Evolutionary conservation across 306 rosid species (phyloP).

Genomic region (Cicer cuneatum): DNA sequence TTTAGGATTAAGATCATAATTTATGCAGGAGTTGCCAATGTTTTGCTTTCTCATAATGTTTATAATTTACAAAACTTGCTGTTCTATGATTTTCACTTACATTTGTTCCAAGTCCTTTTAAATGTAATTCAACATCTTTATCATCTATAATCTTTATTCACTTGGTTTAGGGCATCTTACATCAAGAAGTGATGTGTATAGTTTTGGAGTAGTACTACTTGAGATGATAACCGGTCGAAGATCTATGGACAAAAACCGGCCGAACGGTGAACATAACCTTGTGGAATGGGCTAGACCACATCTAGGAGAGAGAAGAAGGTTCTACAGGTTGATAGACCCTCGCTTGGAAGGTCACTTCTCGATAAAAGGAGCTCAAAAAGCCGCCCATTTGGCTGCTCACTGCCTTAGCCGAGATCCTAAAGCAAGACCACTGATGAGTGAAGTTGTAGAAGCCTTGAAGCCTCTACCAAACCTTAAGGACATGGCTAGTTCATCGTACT

Average conservation of each 20-base stretch:
- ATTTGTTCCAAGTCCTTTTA: neutral
- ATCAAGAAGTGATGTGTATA: conserved; percentile 90
- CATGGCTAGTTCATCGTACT: conserved; percentile 96
- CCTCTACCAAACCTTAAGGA: conserved; percentile 91
- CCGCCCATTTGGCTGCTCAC: conserved; percentile 26
- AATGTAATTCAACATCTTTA: neutral
- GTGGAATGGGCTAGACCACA: conserved; percentile 99
- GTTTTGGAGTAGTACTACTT: conserved; percentile 94
- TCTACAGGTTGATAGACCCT: conserved; percentile 24
- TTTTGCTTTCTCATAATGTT: neutral
- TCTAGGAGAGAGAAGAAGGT: conserved; percentile 57
- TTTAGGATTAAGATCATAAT: neutral
- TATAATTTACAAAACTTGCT: neutral
- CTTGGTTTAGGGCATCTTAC: conserved; percentile 79
- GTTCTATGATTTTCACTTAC: neutral
- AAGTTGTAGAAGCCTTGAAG: conserved; percentile 54
- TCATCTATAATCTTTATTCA: neutral
- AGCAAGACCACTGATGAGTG: conserved; percentile 31
- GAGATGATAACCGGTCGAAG: conserved; percentile 96
- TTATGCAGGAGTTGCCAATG: neutral
- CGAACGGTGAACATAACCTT: conserved; percentile 92
- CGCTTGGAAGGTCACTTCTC: conserved; percentile 34
- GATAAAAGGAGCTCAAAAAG: conserved; percentile 36
- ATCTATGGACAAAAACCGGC: conserved; percentile 96
- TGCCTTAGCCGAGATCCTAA: conserved; percentile 38